These are phyloP conservation scores for Marchantia paleacea DNA, from an alignment of 225 moss, liverwort and hornwort genomes.

Conservation along the genomic window DNA sequence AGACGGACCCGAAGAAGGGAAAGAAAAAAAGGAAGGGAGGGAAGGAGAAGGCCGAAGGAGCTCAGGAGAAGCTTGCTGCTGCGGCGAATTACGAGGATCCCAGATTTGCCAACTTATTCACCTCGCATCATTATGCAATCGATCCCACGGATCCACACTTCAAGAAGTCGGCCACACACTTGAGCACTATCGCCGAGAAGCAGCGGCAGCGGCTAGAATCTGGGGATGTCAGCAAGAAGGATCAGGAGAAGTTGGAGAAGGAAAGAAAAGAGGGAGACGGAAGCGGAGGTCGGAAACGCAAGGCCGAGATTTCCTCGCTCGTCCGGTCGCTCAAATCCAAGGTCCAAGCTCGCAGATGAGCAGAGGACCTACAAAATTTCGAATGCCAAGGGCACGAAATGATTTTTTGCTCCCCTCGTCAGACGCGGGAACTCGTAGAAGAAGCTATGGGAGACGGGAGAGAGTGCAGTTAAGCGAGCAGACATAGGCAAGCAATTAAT, in stretches of 20 bases:
- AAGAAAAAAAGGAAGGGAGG: constrained; percentile 54
- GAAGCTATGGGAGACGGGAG: neutral
- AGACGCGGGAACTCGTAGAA: neutral
- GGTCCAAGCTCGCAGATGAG: constrained; percentile 36
- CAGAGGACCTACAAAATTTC: neutral
- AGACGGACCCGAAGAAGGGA: constrained; percentile 32
- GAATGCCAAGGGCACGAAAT: neutral
- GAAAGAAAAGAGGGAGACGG: constrained; percentile 15
- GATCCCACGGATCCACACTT: constrained; percentile 92
- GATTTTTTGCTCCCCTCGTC: neutral
- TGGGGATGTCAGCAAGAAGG: neutral
- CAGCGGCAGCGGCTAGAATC: constrained; percentile 52
- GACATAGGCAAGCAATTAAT: too few species aligned
- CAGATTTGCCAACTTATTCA: constrained; percentile 72
- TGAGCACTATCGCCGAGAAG: constrained; percentile 58
- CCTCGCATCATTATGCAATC: constrained; percentile 76
- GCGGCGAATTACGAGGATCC: constrained; percentile 71
- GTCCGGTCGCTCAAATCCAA: constrained; percentile 80
- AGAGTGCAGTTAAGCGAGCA: neutral
- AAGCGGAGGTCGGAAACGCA: constrained; percentile 53
- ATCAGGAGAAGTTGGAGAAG: constrained; percentile 24
- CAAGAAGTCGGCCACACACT: constrained; percentile 58
- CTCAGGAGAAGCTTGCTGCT: constrained; percentile 56
- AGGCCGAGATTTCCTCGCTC: constrained; percentile 71
- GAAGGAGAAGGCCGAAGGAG: constrained; percentile 41